These are phyloP conservation scores for Blastomyces percursus DNA, from an alignment of 2,329 filamentous ascomycete genomes.

Conservation along the genomic window DNA sequence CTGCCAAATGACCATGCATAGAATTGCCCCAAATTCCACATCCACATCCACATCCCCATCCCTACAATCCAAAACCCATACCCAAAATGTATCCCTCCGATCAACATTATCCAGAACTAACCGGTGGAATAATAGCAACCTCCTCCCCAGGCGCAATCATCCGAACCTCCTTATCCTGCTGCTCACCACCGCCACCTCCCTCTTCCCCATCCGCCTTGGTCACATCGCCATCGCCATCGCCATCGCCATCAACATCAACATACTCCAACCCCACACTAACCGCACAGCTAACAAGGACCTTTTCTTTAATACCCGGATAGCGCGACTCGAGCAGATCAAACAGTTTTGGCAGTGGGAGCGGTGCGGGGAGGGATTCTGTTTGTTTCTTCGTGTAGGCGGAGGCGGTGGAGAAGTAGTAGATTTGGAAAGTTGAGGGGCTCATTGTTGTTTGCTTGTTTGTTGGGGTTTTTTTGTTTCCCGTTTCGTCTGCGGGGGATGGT, in stretches of 20 bases:
- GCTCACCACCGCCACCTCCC: slow-evolving; percentile 6
- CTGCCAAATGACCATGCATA: no score
- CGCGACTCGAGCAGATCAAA: slow-evolving; percentile 29
- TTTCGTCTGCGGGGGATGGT: not conserved
- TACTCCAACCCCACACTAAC: slow-evolving; percentile 36
- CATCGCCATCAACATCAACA: slow-evolving; percentile 26
- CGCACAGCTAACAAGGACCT: slow-evolving; percentile 31
- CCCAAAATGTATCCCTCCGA: not conserved
- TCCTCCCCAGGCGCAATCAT: slow-evolving; percentile 32
- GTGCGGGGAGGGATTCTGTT: slow-evolving; percentile 32
- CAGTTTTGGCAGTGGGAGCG: slow-evolving; percentile 28
- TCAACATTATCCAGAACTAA: slow-evolving; percentile 34
- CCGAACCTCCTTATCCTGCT: slow-evolving; percentile 7
- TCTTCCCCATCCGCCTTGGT: slow-evolving; percentile 13
- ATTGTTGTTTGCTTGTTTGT: not conserved
- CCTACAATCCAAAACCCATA: not conserved
- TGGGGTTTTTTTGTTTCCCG: not conserved
- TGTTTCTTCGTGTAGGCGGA: slow-evolving; percentile 32
- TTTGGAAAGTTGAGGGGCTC: slow-evolving; percentile 25
- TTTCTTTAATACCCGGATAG: slow-evolving; percentile 33
- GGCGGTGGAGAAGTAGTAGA: slow-evolving; percentile 38
- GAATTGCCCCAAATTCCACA: not conserved
- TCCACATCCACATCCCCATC: not conserved
- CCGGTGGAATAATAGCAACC: slow-evolving; percentile 38
- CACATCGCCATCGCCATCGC: not conserved